Evolutionary conservation across 352 stramenopile species (phyloP).

Genomic region (Peronospora belbahrii): DNA sequence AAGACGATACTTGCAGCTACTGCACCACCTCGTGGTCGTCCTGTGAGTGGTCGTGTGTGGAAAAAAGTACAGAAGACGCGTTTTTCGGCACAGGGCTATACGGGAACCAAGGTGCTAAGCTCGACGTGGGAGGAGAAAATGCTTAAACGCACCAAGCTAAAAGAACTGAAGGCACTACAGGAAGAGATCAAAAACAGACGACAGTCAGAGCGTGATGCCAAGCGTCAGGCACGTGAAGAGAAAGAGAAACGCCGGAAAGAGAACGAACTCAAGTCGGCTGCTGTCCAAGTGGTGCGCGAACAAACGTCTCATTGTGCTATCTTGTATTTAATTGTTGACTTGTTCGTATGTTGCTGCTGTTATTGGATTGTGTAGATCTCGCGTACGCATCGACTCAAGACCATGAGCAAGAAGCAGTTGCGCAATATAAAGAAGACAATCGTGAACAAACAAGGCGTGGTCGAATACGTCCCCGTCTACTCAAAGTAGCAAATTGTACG

Average conservation of each 20-base stretch:
- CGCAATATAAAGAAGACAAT: conserved; percentile 89
- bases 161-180: conserved; percentile 82
- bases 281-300: conserved; percentile 77
- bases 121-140: conserved; percentile 86
- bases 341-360: conserved; percentile 7
- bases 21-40: conserved; percentile 38
- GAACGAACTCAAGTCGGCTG: conserved; percentile 86
- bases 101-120: conserved; percentile 74
- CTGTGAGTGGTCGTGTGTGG: conserved; percentile 73
- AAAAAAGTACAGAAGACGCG: conserved; percentile 79
- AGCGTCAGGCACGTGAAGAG: conserved; percentile 72
- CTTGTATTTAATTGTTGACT: background rate
- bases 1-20: conserved; percentile 8
- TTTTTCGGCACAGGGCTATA: conserved; percentile 67
- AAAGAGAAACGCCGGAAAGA: conserved; percentile 82
- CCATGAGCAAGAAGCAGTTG: conserved; percentile 90
- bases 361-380: conserved; percentile 45
- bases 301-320: background rate
- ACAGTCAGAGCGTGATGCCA: conserved; percentile 66
- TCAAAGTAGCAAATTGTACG: conserved; percentile 46
- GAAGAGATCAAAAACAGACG: conserved; percentile 68
- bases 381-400: conserved; percentile 83
- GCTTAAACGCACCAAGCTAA: conserved; percentile 60
- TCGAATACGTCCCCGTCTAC: conserved; percentile 85
- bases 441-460: conserved; percentile 87